phyloP scores from a whole-genome alignment of 2,329 filamentous ascomycete genomes.

The Aspergillus bombycis region DNA sequence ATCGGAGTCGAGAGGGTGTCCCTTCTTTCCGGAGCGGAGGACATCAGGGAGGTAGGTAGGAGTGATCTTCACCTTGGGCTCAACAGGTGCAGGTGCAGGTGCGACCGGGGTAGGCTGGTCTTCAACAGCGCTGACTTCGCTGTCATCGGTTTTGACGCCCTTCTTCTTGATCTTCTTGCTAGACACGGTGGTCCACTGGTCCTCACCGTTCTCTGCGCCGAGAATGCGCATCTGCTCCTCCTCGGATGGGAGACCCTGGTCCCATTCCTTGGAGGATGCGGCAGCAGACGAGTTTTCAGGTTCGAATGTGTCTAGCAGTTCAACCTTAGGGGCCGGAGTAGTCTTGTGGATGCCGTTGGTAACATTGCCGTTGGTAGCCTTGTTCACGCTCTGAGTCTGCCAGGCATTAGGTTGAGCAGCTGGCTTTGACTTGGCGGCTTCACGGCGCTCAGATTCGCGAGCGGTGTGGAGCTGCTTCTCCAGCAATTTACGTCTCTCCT shows the following conservation, averaged over 20 bases:
- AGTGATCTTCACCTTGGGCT: conserved; percentile 40
- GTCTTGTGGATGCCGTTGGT: conserved; percentile 27
- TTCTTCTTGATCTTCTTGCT: conserved; percentile 61
- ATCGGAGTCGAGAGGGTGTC: conserved; percentile 50
- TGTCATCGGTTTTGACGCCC: conserved; percentile 45
- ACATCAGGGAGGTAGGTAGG: conserved; percentile 39
- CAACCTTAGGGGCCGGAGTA: conserved; percentile 24
- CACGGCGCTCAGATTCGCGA: conserved; percentile 82
- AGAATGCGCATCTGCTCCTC: conserved; percentile 63
- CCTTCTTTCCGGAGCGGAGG: conserved; percentile 38
- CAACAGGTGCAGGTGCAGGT: conserved; percentile 27
- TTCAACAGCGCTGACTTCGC: conserved; percentile 48
- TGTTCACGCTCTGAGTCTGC: conserved; percentile 46
- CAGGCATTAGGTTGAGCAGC: conserved; percentile 55
- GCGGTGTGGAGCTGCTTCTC: conserved; percentile 84
- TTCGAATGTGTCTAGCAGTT: conserved; percentile 50
- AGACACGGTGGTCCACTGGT: conserved; percentile 64
- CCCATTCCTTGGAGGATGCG: conserved; percentile 42
- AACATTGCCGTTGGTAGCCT: conserved; percentile 25
- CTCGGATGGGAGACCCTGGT: conserved; percentile 57
- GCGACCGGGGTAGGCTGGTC: conserved; percentile 28
- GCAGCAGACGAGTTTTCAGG: conserved; percentile 17
- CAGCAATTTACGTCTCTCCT: conserved; percentile 71
- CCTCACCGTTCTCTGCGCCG: conserved; percentile 50
- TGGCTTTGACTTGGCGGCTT: conserved; percentile 56